Evolutionary conservation across 148 eudicot genomes (phyloP).

Genomic region (Diospyros kaki): DNA sequence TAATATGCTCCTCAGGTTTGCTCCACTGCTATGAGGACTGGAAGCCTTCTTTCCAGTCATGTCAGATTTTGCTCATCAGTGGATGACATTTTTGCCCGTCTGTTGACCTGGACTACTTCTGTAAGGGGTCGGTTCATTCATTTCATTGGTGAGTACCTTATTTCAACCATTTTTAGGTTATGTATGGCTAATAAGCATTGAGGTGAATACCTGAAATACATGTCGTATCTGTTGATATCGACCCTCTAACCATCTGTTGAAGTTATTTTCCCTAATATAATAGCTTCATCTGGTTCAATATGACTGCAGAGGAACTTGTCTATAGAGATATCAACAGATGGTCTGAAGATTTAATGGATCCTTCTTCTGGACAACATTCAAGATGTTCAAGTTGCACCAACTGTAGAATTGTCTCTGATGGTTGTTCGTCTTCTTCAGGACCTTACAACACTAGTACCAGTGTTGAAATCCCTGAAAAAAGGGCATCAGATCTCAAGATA

Average conservation of each 20-base stretch:
- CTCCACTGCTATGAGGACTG: constrained; percentile 17
- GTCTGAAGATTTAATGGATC: constrained; percentile 24
- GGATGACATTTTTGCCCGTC: constrained; percentile 64
- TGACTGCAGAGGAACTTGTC: constrained; percentile 47
- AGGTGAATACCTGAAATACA: not conserved
- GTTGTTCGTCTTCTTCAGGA: constrained; percentile 25
- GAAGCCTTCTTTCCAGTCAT: constrained; percentile 17
- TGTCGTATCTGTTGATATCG: not conserved
- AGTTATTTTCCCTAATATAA: not conserved
- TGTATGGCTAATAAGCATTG: not conserved
- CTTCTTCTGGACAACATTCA: constrained; percentile 22
- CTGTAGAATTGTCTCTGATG: constrained; percentile 21
- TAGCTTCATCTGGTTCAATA: not conserved
- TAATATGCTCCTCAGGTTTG: constrained; percentile 17
- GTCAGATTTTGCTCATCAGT: constrained; percentile 31
- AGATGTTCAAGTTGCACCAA: constrained; percentile 24
- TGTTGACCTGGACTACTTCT: constrained; percentile 56
- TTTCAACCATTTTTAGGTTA: constrained; percentile 6
- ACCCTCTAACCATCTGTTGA: not conserved
- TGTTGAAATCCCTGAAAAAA: constrained; percentile 22
- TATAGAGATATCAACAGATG: constrained; percentile 38
- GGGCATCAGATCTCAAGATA: constrained; percentile 21
- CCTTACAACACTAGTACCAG: constrained; percentile 19
- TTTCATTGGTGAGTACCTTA: constrained; percentile 52
- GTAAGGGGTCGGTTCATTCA: constrained; percentile 43